These are phyloP conservation scores for Houttuynia cordata DNA, from an alignment of 164 flowering plant species.

Conservation along the genomic window DNA sequence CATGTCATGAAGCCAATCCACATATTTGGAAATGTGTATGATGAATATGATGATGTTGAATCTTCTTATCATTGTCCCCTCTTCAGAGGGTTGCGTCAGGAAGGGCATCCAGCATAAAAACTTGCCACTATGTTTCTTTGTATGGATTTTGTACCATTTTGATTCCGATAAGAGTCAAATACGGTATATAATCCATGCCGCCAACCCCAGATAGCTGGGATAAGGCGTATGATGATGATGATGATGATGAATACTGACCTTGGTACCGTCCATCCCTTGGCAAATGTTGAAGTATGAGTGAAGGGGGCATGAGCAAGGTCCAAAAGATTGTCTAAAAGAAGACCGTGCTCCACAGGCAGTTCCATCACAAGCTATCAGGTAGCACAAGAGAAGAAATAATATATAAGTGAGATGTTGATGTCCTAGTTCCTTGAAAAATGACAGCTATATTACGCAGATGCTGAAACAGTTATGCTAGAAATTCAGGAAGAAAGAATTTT, in stretches of 20 bases:
- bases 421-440: neutral
- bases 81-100: too few species aligned
- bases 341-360: constrained; percentile 92
- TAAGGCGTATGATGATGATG: too few species aligned
- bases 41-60: too few species aligned
- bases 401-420: neutral
- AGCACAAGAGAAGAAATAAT: neutral
- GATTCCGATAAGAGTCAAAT: too few species aligned
- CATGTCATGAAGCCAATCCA: too few species aligned
- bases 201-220: too few species aligned
- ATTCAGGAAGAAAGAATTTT: neutral
- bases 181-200: too few species aligned
- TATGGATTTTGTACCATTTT: too few species aligned
- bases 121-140: too few species aligned
- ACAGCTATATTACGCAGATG: neutral
- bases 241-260: constrained; percentile 52
- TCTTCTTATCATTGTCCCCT: too few species aligned
- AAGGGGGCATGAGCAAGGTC: constrained; percentile 99
- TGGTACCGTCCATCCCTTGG: constrained; percentile 97
- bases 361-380: constrained; percentile 71
- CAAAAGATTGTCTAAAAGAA: constrained; percentile 85
- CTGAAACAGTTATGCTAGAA: neutral
- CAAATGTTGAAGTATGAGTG: constrained; percentile 96
- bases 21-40: too few species aligned
- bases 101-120: too few species aligned